A percentile compares a stretch with the other conserved stretches of the same genome.
Evolutionary conservation across 1,284 basidiomycete species (phyloP).

Genomic region (Rhodotorula sp.): DNA sequence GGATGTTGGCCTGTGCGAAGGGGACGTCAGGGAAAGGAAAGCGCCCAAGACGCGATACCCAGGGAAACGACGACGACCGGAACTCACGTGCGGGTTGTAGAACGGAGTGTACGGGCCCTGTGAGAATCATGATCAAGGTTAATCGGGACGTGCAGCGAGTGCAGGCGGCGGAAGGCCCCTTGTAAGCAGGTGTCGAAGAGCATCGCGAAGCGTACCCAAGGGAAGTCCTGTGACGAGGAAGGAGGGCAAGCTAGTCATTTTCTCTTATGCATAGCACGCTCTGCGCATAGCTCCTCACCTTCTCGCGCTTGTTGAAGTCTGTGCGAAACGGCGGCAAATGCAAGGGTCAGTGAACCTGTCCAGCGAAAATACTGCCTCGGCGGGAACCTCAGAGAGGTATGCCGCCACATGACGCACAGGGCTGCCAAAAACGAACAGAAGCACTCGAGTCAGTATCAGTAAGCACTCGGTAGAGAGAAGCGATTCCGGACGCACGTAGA

Average conservation of each 20-base stretch:
- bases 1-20: constrained; percentile 24
- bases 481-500: constrained; percentile 51
- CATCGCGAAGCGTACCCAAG: not conserved
- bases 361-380: no score
- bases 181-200: not conserved
- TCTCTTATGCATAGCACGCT: no score
- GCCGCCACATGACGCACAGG: not conserved
- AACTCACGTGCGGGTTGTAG: constrained; percentile 66
- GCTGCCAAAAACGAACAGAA: not conserved
- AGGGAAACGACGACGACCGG: constrained; percentile 42
- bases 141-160: not conserved
- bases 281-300: constrained; percentile 45
- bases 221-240: not conserved
- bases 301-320: constrained; percentile 67
- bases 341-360: no score
- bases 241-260: not conserved
- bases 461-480: not conserved
- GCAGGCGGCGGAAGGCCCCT: not conserved
- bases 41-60: not conserved
- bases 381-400: not conserved
- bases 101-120: constrained; percentile 64
- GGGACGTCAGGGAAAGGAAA: not conserved
- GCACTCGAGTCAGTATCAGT: not conserved
- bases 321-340: not conserved
- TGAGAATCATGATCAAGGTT: not conserved